phyloP scores from a whole-genome alignment of 192 early-diverging fungal genomes.

The Gamsiella multidivaricata region DNA sequence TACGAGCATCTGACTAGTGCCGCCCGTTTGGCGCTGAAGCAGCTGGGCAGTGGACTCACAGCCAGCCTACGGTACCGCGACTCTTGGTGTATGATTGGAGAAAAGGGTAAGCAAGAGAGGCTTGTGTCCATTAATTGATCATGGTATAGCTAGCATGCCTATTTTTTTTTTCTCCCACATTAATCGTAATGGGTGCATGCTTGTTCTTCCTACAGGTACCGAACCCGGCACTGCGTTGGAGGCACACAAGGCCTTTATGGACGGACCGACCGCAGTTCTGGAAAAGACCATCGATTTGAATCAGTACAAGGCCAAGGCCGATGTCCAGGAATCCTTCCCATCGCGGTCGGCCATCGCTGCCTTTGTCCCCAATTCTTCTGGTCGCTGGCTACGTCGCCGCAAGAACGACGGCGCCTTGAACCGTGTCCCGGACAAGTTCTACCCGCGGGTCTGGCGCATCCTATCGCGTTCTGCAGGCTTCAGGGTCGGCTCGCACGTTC shows the following conservation, averaged over 20 bases:
- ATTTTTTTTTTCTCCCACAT: background rate
- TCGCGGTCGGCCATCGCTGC: conserved; percentile 49
- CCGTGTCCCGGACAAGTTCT: conserved; percentile 81
- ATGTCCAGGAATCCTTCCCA: conserved; percentile 16
- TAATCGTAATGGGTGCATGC: background rate
- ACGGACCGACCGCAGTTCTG: conserved; percentile 72
- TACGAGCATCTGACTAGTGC: conserved; percentile 71
- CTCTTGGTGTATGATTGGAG: conserved; percentile 84
- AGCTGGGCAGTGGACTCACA: conserved; percentile 69
- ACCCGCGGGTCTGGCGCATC: conserved; percentile 79
- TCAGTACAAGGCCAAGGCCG: conserved; percentile 53
- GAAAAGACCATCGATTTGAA: conserved; percentile 63
- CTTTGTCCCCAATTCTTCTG: conserved; percentile 59
- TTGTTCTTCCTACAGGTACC: conserved; percentile 1
- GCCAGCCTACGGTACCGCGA: conserved; percentile 75
- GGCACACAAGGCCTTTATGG: conserved; percentile 58
- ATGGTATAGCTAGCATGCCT: background rate
- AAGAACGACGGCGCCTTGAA: conserved; percentile 90
- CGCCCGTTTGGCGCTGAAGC: conserved; percentile 66
- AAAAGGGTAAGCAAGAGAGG: conserved; percentile 69
- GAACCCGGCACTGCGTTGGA: conserved; percentile 65
- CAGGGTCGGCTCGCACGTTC: conserved; percentile 62
- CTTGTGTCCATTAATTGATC: background rate
- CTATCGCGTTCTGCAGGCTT: conserved; percentile 71
- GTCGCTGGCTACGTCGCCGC: conserved; percentile 79